Evolutionary conservation across 2,329 filamentous ascomycete genomes (phyloP).

Genomic region (Colletotrichum sp.): DNA sequence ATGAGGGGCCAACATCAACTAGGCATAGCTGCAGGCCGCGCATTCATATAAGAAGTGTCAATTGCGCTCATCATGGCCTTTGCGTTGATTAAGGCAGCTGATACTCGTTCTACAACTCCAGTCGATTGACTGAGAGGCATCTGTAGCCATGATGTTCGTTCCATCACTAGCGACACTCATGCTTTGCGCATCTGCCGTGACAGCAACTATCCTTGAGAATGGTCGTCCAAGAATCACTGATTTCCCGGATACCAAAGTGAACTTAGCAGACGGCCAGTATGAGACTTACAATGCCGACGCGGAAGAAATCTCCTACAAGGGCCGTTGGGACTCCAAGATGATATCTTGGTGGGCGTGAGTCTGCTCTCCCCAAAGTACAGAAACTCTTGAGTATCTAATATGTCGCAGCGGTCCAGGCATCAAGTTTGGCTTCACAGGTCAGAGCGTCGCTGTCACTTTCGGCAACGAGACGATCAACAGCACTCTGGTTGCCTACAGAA

Average conservation of each 20-base stretch:
- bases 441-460: slow-evolving; percentile 58
- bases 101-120: background rate
- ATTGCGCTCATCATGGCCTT: background rate
- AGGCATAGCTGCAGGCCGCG: background rate
- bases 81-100: background rate
- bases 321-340: slow-evolving; percentile 65
- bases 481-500: slow-evolving; percentile 62
- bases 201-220: slow-evolving; percentile 43
- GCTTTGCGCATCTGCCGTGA: slow-evolving; percentile 25
- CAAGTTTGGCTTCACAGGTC: slow-evolving; percentile 60
- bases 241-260: slow-evolving; percentile 45
- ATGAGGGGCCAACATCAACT: slow-evolving; percentile 4
- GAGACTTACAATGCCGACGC: slow-evolving; percentile 56
- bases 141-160: background rate
- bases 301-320: slow-evolving; percentile 64
- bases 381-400: slow-evolving; percentile 1
- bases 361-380: background rate
- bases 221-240: slow-evolving; percentile 44
- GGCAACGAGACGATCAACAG: slow-evolving; percentile 54
- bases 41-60: background rate
- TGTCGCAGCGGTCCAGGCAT: slow-evolving; percentile 52
- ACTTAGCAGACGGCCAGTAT: slow-evolving; percentile 34
- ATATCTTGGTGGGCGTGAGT: slow-evolving; percentile 67
- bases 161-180: slow-evolving; percentile 10
- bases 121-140: background rate